A percentile compares a stretch with the other conserved stretches of the same genome.
Conservation (phyloP, 1,284 basidiomycete genomes). For the Pseudozyma pruni region DNA sequence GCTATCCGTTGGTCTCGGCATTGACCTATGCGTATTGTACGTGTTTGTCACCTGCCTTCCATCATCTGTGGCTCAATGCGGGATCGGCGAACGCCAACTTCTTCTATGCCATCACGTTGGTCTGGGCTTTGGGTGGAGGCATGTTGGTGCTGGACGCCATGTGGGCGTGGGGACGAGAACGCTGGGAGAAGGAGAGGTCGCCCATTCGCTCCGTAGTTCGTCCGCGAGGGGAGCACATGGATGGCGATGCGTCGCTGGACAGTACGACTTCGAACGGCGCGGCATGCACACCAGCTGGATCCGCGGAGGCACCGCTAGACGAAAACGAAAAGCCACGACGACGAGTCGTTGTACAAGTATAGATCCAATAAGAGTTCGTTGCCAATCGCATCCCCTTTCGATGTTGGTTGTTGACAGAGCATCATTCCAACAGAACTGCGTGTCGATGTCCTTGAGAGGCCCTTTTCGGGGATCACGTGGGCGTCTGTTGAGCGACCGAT, state of each 20-base stretch:
- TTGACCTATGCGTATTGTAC: conserved; percentile 86
- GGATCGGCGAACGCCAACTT: conserved; percentile 98
- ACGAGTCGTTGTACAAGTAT: conserved; percentile 45
- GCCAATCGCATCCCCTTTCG: too few relatives aligned
- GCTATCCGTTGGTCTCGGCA: conserved; percentile 85
- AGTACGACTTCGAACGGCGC: conserved; percentile 1
- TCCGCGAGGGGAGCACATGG: neutral
- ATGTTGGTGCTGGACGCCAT: conserved; percentile 82
- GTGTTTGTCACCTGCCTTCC: conserved; percentile 87
- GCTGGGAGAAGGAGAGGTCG: conserved; percentile 56
- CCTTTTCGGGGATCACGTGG: conserved; percentile 6
- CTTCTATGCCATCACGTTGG: conserved; percentile 93
- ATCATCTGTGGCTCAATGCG: conserved; percentile 88
- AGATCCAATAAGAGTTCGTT: too few relatives aligned
- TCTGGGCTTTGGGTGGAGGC: conserved; percentile 88
- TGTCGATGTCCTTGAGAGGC: neutral
- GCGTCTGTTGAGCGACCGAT: neutral
- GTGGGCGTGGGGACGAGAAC: conserved; percentile 72
- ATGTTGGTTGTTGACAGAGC: neutral
- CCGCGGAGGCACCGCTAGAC: conserved; percentile 2
- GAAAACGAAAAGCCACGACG: conserved; percentile 10
- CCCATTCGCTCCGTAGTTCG: conserved; percentile 17
- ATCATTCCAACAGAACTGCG: neutral
- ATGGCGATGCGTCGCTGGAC: conserved; percentile 17
- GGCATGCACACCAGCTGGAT: neutral